Percentiles rank a stretch among this genome's conserved stretches.
Conservation (phyloP, 768 basidiomycete species). For the Boletus reticuloceps region DNA sequence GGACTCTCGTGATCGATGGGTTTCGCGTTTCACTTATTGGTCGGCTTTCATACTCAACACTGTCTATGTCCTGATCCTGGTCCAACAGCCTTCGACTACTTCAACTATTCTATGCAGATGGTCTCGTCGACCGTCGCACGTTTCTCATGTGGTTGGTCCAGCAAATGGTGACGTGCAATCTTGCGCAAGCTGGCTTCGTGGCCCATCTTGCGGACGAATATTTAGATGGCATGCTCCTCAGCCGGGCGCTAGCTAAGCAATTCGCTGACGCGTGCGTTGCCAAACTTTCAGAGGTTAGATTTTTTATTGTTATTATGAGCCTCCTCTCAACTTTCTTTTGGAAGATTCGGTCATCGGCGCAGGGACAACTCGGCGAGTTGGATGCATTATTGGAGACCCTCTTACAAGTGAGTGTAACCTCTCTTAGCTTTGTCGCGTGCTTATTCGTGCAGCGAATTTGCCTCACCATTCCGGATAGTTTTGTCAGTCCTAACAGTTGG, state of each 20-base stretch:
- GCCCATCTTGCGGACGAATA: constrained; percentile 79
- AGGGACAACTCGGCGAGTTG: constrained; percentile 53
- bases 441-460: constrained; percentile 53
- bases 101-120: constrained; percentile 75
- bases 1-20: constrained; percentile 72
- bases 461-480: constrained; percentile 69
- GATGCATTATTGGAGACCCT: constrained; percentile 53
- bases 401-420: constrained; percentile 50
- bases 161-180: constrained; percentile 72
- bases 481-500: constrained; percentile 74
- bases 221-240: constrained; percentile 61
- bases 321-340: not conserved
- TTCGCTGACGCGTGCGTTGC: constrained; percentile 69
- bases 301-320: not conserved
- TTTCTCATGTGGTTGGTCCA: constrained; percentile 80
- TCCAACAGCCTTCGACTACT: constrained; percentile 60
- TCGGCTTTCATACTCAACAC: constrained; percentile 26
- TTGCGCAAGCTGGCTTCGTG: constrained; percentile 79
- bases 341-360: constrained; percentile 57
- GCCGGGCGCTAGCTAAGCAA: constrained; percentile 65
- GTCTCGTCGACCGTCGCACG: constrained; percentile 73
- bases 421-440: not conserved
- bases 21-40: constrained; percentile 79
- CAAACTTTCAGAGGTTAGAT: constrained; percentile 62
- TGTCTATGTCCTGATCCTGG: not conserved